Evolutionary conservation across 2,329 filamentous ascomycete genomes (phyloP), one percentile per base, ranked within the genome.

Genomic region (Ceratocystis huliohia): DNA sequence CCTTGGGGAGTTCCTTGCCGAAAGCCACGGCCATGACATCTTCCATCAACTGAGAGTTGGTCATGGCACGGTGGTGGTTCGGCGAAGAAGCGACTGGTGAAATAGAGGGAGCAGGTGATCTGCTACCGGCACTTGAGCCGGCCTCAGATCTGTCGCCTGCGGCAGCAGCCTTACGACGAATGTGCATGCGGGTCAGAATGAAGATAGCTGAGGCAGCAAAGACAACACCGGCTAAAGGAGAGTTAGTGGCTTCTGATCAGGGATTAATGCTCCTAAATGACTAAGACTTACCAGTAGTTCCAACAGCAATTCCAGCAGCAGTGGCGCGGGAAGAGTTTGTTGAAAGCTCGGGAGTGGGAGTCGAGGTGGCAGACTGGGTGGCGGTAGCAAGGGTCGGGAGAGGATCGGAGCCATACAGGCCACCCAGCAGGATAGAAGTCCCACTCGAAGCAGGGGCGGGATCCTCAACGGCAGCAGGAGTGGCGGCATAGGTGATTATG

Each of bases 261-360:
- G 3, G 20, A 22, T 8, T 22, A 25, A 13, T 15, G 10, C 7
- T 45, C 10, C 44, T 4, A 22, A 50, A 22, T 5, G 7, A 61
- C 30, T 7, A 22, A n/a, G 44, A 64, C 66, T 68, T 65, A 68
- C 66, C 66, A 57, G 66, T 65, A 10, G 66, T 50, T 45, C 66
- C 66, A 48, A 65, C 66, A 6, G 66, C 66, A 48, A 68, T 67
- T 25, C 66, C 64, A 44, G 63, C 66, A 15, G 64, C 66, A 28
- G 66, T 22, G 25, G 64, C 46, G 28, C 41, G 59, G 44, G 53
- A 57, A 17, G 53, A 57, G 53, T 57, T 62, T 62, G 30, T 56
- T 62, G 28, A 50, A 25, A 48, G 57, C 33, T 53, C 30, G 10
- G 50, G 25, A 22, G n/a, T 30, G 7, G n/a, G 8, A 48, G 22